These are phyloP conservation scores for Rosa multiflora DNA, from an alignment of 306 rosid species.

Conservation along the genomic window DNA sequence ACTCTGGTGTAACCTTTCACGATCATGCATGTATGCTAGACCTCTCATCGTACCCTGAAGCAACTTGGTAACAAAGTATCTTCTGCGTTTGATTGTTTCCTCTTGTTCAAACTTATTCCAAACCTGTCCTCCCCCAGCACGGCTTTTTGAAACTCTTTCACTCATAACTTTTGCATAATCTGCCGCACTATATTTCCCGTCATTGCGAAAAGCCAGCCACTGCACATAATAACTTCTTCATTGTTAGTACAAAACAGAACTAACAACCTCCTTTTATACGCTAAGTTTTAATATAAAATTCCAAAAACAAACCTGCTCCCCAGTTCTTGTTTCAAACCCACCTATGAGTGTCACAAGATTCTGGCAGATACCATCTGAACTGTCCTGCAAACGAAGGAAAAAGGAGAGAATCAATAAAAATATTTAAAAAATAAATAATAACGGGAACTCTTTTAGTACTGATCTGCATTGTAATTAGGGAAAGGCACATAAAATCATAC, in stretches of 20 bases:
- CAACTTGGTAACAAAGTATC: conserved; percentile 52
- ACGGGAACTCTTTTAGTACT: conserved; percentile 3
- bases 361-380: conserved; percentile 52
- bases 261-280: too few relatives aligned
- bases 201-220: conserved; percentile 99
- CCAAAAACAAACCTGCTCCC: too few relatives aligned
- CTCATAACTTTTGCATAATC: conserved; percentile 79
- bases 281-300: too few relatives aligned
- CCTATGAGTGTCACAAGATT: conserved; percentile 73
- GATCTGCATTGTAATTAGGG: conserved; percentile 1
- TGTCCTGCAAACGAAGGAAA: conserved; percentile 45
- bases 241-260: conserved; percentile 14
- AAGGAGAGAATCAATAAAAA: background rate
- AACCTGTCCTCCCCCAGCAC: conserved; percentile 34
- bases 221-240: conserved; percentile 33
- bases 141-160: conserved; percentile 55
- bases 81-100: conserved; percentile 54
- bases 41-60: conserved; percentile 85
- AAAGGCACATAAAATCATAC: background rate
- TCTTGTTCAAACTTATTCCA: conserved; percentile 79
- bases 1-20: conserved; percentile 88
- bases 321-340: conserved; percentile 88
- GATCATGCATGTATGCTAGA: conserved; percentile 73
- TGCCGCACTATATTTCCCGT: conserved; percentile 83
- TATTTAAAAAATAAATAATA: too few relatives aligned